These are phyloP conservation scores for Dryas alaskensis DNA, from an alignment of 306 rosid genomes.

Conservation along the genomic window DNA sequence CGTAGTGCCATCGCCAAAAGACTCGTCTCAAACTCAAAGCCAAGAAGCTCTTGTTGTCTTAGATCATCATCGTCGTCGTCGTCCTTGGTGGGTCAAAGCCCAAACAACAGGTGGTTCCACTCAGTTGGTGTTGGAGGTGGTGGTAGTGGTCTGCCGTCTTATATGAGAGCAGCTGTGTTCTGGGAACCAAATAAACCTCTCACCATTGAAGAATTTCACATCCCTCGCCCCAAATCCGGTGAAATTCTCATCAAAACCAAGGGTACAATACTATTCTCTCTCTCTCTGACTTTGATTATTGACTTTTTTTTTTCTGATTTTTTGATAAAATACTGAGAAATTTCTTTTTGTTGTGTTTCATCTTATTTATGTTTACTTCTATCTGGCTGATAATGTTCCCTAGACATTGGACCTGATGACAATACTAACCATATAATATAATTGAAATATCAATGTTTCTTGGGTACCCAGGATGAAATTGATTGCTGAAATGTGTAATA, in stretches of 20 bases:
- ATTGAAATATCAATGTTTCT: not conserved
- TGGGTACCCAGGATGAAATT: not conserved
- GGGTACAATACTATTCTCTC: constrained; percentile 28
- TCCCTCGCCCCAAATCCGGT: constrained; percentile 85
- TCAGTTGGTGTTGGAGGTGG: constrained; percentile 18
- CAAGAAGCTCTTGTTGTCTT: not conserved
- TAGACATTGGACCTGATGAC: no score
- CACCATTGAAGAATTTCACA: constrained; percentile 71
- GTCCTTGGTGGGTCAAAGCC: constrained; percentile 15
- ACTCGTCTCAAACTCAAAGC: not conserved
- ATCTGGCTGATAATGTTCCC: no score
- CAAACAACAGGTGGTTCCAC: not conserved
- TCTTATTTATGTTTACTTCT: not conserved
- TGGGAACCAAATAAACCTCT: constrained; percentile 87
- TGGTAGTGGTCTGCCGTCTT: constrained; percentile 54
- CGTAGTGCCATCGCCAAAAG: constrained; percentile 13
- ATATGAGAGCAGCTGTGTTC: constrained; percentile 78
- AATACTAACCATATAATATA: no score
- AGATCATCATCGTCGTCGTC: not conserved
- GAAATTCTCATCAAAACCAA: constrained; percentile 86
- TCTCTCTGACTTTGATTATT: not conserved
- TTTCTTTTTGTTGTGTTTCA: not conserved
- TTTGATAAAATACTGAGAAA: not conserved
- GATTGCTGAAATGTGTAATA: constrained; percentile 5
- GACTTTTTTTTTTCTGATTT: not conserved